Base-by-base conservation (phyloP, 2,329 filamentous ascomycete species). In the Fusarium devonianum region DNA sequence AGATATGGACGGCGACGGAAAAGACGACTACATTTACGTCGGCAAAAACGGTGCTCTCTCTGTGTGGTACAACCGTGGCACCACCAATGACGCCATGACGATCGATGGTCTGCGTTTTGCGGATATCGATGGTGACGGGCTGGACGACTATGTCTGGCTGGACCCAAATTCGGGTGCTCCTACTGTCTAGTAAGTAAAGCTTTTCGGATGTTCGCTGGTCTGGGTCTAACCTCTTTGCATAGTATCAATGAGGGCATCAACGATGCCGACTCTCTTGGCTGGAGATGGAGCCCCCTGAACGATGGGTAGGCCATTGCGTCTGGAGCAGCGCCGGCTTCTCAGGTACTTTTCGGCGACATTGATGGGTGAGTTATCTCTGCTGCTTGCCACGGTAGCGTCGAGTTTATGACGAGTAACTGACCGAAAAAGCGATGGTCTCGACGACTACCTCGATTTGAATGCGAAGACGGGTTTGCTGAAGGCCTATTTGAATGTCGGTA, bases 1-100 rank as follows among this genome's bases (percentile, higher is more conserved):
- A 2, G 62, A 66, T 13, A 56, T 67, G 56, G 39, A 57, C 1
- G 51, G 57, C 1, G 40, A 55, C 21, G 45, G 51, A 1, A 50
- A 44, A 9, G 52, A 57, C 4, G 59, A 65, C 35, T 61, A 60
- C 14, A 41, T 64, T 3, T 56, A 54, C 25, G 35, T 65, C 7
- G 48, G 56, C 1, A 38, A 54, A 2, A 25, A 54, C 2, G 48
- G 51, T 4, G 47, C 47, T 1, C 34, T 81, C 66, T 0, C 26
- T 5, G 14, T 52, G 1, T 47, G 51, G 51, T 46, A 54, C 5
- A 54, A 55, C n/a, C n/a, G 38, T 1, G 52, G 48, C 1, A 33
- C 22, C 2, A 22, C 37, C 0, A 37, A 52, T 3, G 41, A 40
- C 14, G 18, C 18, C 1, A 37, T 52, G 42, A 29, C 18, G 1